These are phyloP conservation scores for Neurospora cerealis DNA, from an alignment of 495 filamentous ascomycete species.

Conservation along the genomic window DNA sequence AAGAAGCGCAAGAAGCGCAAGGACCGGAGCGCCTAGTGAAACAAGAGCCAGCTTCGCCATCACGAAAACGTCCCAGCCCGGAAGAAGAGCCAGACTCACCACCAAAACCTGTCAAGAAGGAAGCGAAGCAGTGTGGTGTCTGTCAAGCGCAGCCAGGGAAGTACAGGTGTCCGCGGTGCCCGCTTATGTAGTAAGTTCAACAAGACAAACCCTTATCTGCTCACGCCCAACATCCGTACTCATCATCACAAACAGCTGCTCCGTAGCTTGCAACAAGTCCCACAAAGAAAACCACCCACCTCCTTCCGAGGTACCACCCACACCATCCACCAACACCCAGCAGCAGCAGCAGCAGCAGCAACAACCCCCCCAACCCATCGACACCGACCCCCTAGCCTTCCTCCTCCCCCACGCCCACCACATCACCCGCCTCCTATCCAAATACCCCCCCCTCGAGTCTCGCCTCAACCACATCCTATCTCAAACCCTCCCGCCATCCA, in stretches of 20 bases:
- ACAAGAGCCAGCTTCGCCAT: constrained; percentile 3
- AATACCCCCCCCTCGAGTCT: constrained; percentile 40
- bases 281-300: constrained; percentile 44
- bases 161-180: constrained; percentile 58
- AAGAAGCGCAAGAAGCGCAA: neutral
- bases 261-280: constrained; percentile 53
- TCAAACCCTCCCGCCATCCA: constrained; percentile 33
- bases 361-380: constrained; percentile 6
- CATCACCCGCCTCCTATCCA: constrained; percentile 40
- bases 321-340: neutral
- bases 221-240: neutral
- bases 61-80: constrained; percentile 1
- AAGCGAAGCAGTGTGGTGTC: constrained; percentile 40
- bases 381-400: constrained; percentile 23
- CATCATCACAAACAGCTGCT: constrained; percentile 44
- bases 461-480: constrained; percentile 44
- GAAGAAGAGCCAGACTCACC: neutral
- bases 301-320: neutral
- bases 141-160: constrained; percentile 47
- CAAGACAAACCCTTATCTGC: neutral
- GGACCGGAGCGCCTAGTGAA: neutral
- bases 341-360: neutral
- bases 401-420: constrained; percentile 32
- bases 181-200: constrained; percentile 47
- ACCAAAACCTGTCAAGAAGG: constrained; percentile 3